Percentiles rank a stretch among this genome's conserved stretches.
phyloP scores from a whole-genome alignment of 192 early-diverging fungal genomes.

The Piromyces finnis region DNA sequence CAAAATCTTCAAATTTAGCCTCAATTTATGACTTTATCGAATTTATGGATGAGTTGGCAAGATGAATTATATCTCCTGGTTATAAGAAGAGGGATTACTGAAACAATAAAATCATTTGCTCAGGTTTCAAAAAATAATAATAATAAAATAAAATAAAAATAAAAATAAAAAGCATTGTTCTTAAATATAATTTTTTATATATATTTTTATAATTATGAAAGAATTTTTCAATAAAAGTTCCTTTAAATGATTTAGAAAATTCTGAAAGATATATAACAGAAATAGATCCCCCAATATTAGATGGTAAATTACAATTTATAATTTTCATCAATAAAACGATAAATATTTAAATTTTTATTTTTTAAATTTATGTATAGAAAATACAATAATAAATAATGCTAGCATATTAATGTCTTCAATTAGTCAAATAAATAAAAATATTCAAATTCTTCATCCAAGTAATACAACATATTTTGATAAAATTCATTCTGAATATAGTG shows the following conservation, averaged over 20 bases:
- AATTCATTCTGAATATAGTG: constrained; percentile 30
- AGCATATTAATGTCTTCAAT: constrained; percentile 22
- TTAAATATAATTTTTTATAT: background rate
- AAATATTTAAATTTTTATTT: too few relatives aligned
- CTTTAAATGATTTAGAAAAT: constrained; percentile 3
- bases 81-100: constrained; percentile 24
- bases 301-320: too few relatives aligned
- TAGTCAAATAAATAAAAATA: constrained; percentile 18
- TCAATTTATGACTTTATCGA: constrained; percentile 27
- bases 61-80: constrained; percentile 34
- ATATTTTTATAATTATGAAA: background rate
- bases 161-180: too few relatives aligned
- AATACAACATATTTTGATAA: constrained; percentile 36
- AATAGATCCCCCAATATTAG: constrained; percentile 27
- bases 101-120: constrained; percentile 12
- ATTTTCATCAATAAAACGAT: too few relatives aligned
- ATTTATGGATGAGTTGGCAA: constrained; percentile 23
- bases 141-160: too few relatives aligned
- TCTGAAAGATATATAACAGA: constrained; percentile 15
- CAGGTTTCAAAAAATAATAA: too few relatives aligned
- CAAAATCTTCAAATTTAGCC: constrained; percentile 9
- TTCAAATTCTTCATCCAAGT: constrained; percentile 34
- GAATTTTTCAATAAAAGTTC: constrained; percentile 18
- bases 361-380: constrained; percentile 12
- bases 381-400: constrained; percentile 18